Conservation (phyloP, 106 monocot species). For the Dendrobium nobile region DNA sequence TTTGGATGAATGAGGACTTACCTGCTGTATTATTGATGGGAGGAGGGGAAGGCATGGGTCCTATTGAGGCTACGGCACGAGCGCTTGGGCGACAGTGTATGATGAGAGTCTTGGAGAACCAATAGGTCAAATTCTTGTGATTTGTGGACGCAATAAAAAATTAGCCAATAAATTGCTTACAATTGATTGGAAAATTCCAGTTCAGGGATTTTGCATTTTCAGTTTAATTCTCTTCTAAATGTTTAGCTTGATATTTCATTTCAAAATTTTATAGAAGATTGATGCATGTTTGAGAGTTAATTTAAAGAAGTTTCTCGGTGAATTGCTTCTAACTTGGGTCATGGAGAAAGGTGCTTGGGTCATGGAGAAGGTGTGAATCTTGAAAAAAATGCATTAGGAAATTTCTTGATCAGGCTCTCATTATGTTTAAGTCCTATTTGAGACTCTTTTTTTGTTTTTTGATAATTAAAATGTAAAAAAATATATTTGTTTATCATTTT, state of each 20-base stretch:
- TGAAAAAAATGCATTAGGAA: background rate
- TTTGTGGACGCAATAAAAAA: conserved; percentile 89
- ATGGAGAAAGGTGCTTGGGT: too few species aligned
- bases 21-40: conserved; percentile 96
- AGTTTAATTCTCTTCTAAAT: background rate
- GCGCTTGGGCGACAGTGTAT: conserved; percentile 62
- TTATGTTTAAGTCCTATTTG: background rate
- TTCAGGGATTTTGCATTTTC: conserved; percentile 43
- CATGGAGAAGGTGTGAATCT: background rate
- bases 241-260: background rate
- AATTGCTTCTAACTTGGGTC: background rate
- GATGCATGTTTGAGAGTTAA: background rate
- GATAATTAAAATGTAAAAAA: too few species aligned
- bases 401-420: background rate
- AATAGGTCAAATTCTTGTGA: conserved; percentile 76
- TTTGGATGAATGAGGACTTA: conserved; percentile 83
- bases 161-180: conserved; percentile 53
- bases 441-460: too few species aligned
- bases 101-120: conserved; percentile 59
- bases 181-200: conserved; percentile 88
- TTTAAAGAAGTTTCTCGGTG: background rate
- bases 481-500: too few species aligned
- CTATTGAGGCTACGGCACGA: conserved; percentile 91
- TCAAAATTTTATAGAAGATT: background rate
- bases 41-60: conserved; percentile 99